A percentile compares a stretch with the other conserved stretches of the same genome.
These are phyloP conservation scores for Aspergillus homomorphus DNA, from an alignment of 495 filamentous ascomycete genomes.

Conservation along the genomic window DNA sequence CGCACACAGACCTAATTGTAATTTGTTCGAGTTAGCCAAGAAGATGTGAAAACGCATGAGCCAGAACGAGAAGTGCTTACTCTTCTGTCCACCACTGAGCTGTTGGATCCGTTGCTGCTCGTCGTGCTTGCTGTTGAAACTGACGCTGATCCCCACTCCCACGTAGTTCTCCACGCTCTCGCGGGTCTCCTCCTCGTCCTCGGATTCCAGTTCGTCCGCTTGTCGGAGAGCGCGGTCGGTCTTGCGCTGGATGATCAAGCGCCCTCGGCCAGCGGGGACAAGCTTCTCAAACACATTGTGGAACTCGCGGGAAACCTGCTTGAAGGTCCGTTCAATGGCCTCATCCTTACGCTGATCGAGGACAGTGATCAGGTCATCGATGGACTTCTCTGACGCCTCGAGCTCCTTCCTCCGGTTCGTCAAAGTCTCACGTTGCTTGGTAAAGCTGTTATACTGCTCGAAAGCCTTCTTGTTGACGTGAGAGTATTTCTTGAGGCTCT, in stretches of 20 bases:
- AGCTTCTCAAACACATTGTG: slow-evolving; percentile 89
- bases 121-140: slow-evolving; percentile 97
- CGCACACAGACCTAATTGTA: slow-evolving; percentile 77
- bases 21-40: slow-evolving; percentile 22
- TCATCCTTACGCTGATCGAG: slow-evolving; percentile 94
- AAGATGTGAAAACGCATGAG: not conserved
- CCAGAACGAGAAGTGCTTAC: slow-evolving; percentile 45
- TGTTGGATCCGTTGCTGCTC: slow-evolving; percentile 98
- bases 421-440: slow-evolving; percentile 80
- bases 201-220: slow-evolving; percentile 65
- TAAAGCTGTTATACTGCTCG: slow-evolving; percentile 98
- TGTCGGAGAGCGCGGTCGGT: slow-evolving; percentile 63
- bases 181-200: slow-evolving; percentile 52
- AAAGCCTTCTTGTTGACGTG: slow-evolving; percentile 99
- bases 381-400: slow-evolving; percentile 74
- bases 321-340: slow-evolving; percentile 93
- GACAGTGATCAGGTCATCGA: slow-evolving; percentile 85
- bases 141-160: slow-evolving; percentile 96
- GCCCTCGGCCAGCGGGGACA: slow-evolving; percentile 87
- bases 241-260: slow-evolving; percentile 89
- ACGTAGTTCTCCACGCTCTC: slow-evolving; percentile 90
- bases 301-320: slow-evolving; percentile 93
- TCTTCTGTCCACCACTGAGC: slow-evolving; percentile 96
- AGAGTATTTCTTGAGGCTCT: slow-evolving; percentile 89
- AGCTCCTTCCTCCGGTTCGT: slow-evolving; percentile 80